phyloP scores from a whole-genome alignment of 371 early-diverging fungal genomes.

The Mortierella sp. region DNA sequence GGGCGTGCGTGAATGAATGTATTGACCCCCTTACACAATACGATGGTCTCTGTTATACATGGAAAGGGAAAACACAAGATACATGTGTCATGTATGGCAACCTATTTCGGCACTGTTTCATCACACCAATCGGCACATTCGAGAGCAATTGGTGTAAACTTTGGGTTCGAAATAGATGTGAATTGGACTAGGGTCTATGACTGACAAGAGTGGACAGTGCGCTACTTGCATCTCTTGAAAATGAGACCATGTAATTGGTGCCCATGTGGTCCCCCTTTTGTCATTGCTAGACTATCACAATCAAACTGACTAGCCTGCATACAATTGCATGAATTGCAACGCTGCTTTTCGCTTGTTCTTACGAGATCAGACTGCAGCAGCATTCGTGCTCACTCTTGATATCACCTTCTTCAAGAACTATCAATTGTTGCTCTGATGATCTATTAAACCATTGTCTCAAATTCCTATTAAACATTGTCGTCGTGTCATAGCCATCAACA shows the following conservation, averaged over 20 bases:
- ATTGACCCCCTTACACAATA: constrained; percentile 6
- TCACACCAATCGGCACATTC: constrained; percentile 9
- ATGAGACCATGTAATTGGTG: not conserved
- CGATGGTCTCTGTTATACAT: not conserved
- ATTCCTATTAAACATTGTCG: no score
- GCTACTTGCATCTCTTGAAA: not conserved
- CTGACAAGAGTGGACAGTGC: constrained; percentile 6
- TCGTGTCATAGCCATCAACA: not conserved
- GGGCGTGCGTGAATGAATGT: constrained; percentile 1
- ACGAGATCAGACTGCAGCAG: no score
- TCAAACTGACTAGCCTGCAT: no score
- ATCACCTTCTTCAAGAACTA: no score
- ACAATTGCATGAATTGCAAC: no score
- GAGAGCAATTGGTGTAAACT: not conserved
- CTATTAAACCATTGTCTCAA: no score
- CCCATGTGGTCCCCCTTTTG: not conserved
- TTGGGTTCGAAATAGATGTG: not conserved
- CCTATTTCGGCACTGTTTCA: not conserved
- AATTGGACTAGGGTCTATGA: not conserved
- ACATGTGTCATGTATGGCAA: no score
- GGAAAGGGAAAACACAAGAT: not conserved
- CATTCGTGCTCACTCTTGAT: no score
- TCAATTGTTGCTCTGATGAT: no score
- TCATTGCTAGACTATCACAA: not conserved
- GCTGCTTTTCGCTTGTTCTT: no score